Evolutionary conservation across 352 stramenopile genomes (phyloP).

Genomic region (Porosira glacialis): DNA sequence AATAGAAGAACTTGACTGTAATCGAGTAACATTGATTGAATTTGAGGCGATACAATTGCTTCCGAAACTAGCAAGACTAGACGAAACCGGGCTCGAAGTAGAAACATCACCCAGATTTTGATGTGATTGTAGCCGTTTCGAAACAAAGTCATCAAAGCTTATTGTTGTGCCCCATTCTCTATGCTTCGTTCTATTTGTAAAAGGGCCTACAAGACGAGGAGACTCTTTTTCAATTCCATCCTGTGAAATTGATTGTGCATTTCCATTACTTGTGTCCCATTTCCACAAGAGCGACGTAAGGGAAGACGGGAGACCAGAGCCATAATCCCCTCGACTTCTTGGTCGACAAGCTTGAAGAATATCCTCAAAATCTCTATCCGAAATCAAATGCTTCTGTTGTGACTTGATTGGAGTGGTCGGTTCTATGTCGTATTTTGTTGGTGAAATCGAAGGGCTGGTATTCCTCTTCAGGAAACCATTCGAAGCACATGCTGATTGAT

Average conservation of each 20-base stretch:
- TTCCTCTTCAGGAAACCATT: constrained; percentile 41
- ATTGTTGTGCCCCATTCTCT: constrained; percentile 73
- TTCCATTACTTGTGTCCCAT: neutral
- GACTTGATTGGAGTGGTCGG: constrained; percentile 26
- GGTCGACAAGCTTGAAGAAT: constrained; percentile 79
- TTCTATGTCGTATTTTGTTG: constrained; percentile 17
- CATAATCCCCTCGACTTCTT: constrained; percentile 51
- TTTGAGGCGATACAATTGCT: constrained; percentile 31
- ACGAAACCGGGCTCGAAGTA: constrained; percentile 49
- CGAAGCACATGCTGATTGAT: constrained; percentile 27
- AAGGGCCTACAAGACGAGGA: too few relatives aligned
- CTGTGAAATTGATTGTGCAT: too few relatives aligned
- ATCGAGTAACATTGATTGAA: constrained; percentile 12
- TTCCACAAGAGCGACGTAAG: constrained; percentile 40
- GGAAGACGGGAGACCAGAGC: constrained; percentile 35
- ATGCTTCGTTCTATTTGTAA: constrained; percentile 26
- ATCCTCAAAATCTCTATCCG: constrained; percentile 71
- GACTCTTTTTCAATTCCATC: too few relatives aligned
- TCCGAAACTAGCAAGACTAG: constrained; percentile 49
- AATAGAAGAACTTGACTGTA: constrained; percentile 49
- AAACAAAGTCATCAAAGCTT: constrained; percentile 63
- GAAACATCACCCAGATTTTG: constrained; percentile 8
- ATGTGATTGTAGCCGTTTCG: constrained; percentile 21
- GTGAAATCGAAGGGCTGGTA: constrained; percentile 6
- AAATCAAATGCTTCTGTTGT: constrained; percentile 70